Evolutionary conservation across 2,329 filamentous ascomycete species (phyloP).

Genomic region (Triangularia setosa): DNA sequence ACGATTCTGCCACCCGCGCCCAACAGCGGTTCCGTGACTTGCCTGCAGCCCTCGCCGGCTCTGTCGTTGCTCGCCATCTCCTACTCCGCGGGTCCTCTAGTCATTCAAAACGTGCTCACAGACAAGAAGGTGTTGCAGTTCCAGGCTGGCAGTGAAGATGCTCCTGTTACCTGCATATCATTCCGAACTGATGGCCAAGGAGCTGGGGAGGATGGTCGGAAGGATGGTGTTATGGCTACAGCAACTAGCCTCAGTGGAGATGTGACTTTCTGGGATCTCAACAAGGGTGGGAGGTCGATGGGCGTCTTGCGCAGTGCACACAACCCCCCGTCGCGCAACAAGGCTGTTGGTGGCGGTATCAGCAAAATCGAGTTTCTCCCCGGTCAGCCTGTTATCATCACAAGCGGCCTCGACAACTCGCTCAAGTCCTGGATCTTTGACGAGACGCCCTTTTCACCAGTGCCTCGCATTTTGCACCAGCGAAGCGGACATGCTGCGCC

Average conservation of each 20-base stretch:
- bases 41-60: conserved; percentile 77
- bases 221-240: conserved; percentile 91
- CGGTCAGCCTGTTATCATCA: conserved; percentile 85
- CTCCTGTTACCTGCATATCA: conserved; percentile 73
- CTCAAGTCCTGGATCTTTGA: conserved; percentile 97
- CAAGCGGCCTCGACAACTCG: conserved; percentile 88
- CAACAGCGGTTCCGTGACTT: conserved; percentile 76
- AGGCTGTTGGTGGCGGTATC: conserved; percentile 67
- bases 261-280: conserved; percentile 94
- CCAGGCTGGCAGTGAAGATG: conserved; percentile 60
- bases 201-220: conserved; percentile 79
- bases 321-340: conserved; percentile 61
- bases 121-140: conserved; percentile 71
- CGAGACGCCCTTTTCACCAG: conserved; percentile 80
- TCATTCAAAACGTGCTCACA: conserved; percentile 75
- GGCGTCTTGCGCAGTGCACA: conserved; percentile 86
- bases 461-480: conserved; percentile 79
- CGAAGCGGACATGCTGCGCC: conserved; percentile 86
- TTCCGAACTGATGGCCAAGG: conserved; percentile 89
- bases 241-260: conserved; percentile 76
- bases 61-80: conserved; percentile 84
- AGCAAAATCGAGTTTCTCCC: conserved; percentile 85
- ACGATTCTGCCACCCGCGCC: conserved; percentile 75
- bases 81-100: conserved; percentile 72
- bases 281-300: conserved; percentile 79